phyloP scores from a whole-genome alignment of 768 basidiomycete species.

The Naematelia encephala region DNA sequence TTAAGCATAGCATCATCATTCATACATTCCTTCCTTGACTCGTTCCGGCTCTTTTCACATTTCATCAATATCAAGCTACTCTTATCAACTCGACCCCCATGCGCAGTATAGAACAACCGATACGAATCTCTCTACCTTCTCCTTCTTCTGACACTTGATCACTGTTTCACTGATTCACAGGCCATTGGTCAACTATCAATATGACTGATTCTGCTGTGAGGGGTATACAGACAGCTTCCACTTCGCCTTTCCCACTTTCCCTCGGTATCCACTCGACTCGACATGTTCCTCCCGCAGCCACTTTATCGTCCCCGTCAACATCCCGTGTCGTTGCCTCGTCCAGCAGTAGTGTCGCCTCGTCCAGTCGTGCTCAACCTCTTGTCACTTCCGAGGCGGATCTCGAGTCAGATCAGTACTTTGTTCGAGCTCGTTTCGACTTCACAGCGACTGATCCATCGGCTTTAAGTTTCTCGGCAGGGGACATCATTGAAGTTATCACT shows the following conservation, averaged over 20 bases:
- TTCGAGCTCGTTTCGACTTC: constrained; percentile 80
- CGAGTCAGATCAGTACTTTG: constrained; percentile 53
- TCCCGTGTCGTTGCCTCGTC: too few species aligned
- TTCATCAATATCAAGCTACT: too few species aligned
- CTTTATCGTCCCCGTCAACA: background rate
- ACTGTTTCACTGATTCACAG: too few species aligned
- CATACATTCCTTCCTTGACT: too few species aligned
- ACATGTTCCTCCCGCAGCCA: background rate
- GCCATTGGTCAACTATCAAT: too few species aligned
- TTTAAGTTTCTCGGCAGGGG: constrained; percentile 77
- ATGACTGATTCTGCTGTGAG: too few species aligned
- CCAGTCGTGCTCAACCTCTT: too few species aligned
- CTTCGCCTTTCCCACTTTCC: background rate
- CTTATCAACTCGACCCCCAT: too few species aligned
- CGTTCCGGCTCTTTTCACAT: too few species aligned
- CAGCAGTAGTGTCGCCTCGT: too few species aligned
- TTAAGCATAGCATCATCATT: too few species aligned
- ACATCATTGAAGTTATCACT: constrained; percentile 90
- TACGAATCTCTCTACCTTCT: background rate
- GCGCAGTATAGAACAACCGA: too few species aligned
- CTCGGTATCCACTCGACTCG: background rate
- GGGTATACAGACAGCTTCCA: background rate
- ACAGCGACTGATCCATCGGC: constrained; percentile 82
- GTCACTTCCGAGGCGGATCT: background rate
- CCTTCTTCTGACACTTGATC: background rate